These are phyloP conservation scores for Blastobotrys attinorum DNA, from an alignment of 805 yeast species.

Conservation along the genomic window DNA sequence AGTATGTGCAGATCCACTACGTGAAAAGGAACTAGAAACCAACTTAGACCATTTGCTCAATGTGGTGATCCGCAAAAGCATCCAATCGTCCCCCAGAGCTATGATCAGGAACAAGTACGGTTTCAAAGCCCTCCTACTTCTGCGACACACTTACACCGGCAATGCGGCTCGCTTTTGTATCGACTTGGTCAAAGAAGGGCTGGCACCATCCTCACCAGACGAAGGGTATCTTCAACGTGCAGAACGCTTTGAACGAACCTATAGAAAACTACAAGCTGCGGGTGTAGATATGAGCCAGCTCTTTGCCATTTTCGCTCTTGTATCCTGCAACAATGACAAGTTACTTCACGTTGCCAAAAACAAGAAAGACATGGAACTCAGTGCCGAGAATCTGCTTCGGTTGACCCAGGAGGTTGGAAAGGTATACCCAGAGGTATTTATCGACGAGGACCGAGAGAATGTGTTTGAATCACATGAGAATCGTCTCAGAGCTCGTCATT, in stretches of 20 bases:
- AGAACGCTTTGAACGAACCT: conserved; percentile 1
- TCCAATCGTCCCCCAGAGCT: conserved; percentile 1
- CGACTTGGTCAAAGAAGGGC: conserved; percentile 2
- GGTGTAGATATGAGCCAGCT: conserved; percentile 3
- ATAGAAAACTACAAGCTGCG: background rate
- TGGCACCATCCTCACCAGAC: background rate
- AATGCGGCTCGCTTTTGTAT: conserved; percentile 1
- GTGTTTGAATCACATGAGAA: conserved; percentile 2
- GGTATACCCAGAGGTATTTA: conserved; percentile 1
- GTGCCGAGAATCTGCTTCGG: conserved; percentile 1
- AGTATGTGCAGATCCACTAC: background rate
- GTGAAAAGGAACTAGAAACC: background rate
- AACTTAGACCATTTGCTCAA: conserved; percentile 1
- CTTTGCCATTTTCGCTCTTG: conserved; percentile 1
- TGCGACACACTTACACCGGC: background rate
- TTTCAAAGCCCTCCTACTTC: background rate
- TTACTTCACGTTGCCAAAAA: background rate
- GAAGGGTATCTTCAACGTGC: conserved; percentile 1
- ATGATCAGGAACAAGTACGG: conserved; percentile 5
- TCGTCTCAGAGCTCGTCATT: background rate
- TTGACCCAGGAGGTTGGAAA: background rate
- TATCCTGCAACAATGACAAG: conserved; percentile 1
- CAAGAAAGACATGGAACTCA: conserved; percentile 1
- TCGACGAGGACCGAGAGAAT: conserved; percentile 3
- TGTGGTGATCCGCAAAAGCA: background rate